Evolutionary conservation across 2,329 filamentous ascomycete genomes (phyloP), one percentile per base, ranked within the genome.

Genomic region (Scortechinia acanthostroma): DNA sequence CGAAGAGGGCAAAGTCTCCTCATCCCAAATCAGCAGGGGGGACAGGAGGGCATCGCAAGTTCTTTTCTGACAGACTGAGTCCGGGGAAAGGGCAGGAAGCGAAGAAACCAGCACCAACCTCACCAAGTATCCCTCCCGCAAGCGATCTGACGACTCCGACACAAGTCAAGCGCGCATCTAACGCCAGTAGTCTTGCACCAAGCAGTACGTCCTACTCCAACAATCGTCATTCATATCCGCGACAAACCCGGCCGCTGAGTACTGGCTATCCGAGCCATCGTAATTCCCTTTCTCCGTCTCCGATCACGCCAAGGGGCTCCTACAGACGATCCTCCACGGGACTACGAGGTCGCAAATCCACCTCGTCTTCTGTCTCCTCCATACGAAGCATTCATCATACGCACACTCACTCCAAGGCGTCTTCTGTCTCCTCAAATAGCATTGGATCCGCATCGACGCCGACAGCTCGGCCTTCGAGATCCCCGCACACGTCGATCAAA

Each of bases 351-450:
- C 76, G 84, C 48, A 88, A 87, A 58, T 87, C 83, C 2, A 88
- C 84, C 1, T 86, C 81, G 1, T 86, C 80, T 2, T 87, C 83
- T 3, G 77, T 88, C 19, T 86, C 81, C 13, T 86, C 80, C 1
- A 76, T 88, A 47, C 77, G 83, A 49, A 84, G 76, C 47, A 81
- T 88, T 56, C 78, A 81, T 51, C 72, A 75, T 45, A 68, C 70
- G 42, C 76, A 80, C 53, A 74, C 76, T 2, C 83, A 86, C 56
- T 86, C 81, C 3, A 87, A 87, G 65, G 80, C 83, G 2, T 85
- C 80, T 0, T 86, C 81, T 2, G 80, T 82, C 3, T 86, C 82
- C 3, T 84, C 74, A 6, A 75, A 73, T 48, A 71, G 71, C 46
- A 66, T 73, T 4, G 71, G 66, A 19, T 69, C 73, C 3, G 64